Evolutionary conservation across 345 rosid genomes (phyloP), one percentile per base, ranked within the genome.

Genomic region (Microthlaspi erraticum): DNA sequence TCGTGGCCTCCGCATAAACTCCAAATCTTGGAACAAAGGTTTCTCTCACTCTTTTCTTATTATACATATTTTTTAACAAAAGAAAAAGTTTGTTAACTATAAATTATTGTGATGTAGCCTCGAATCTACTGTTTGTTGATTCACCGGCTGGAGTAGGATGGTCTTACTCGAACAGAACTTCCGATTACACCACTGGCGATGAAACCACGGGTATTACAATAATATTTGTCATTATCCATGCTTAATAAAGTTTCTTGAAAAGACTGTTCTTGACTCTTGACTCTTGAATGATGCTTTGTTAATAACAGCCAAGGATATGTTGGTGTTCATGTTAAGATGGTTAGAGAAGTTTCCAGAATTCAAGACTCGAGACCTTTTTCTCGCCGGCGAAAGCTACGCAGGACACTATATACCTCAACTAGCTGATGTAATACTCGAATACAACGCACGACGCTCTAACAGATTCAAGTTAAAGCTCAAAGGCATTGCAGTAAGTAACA

Each of bases 71-170:
- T 55, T 34, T 17, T n/a, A 19, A 41, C 34, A 41, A 48, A 48
- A 8, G 11, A 26, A 2, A 14, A 19, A 45, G 2, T 39, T 53
- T 36, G 7, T 38, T 43, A 49, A 48, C 14, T 51, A 6, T 45
- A 6, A 56, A 4, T 33, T 33, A 18, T 29, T 44, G 12, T 72
- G 62, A 42, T 73, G 61, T 74, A 88, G 98, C 87, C 54, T 93
- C 98, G 18, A 93, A 93, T 83, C 83, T 93, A 26, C 85, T 91
- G 14, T 93, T 91, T 82, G 88, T 93, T 51, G 97, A 91, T 63
- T 93, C 98, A 73, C 98, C 96, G 62, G 96, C 89, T 64, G 97
- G 97, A 78, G 98, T 91, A 58, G 97, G 97, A 67, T 91, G 97
- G 96, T 93, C 98, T 57, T 93, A 93, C 80, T 91, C 98, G 2